These are phyloP conservation scores for Neurospora pannonica DNA, from an alignment of 495 filamentous ascomycete species.

Conservation along the genomic window DNA sequence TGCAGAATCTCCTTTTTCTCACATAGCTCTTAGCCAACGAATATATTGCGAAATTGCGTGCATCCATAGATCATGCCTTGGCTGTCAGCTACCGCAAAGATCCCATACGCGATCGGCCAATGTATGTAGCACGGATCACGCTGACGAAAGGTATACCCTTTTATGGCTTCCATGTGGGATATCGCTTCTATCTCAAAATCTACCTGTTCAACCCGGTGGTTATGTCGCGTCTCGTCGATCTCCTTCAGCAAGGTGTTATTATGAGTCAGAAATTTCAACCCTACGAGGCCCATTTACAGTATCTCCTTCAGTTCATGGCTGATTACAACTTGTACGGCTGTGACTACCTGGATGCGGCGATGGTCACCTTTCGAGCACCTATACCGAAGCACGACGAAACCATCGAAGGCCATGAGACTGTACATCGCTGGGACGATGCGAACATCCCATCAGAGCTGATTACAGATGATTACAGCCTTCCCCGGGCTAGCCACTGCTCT, in stretches of 20 bases:
- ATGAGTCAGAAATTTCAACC: constrained; percentile 79
- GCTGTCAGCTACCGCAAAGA: constrained; percentile 73
- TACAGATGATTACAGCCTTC: constrained; percentile 51
- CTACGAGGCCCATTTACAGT: constrained; percentile 88
- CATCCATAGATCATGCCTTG: constrained; percentile 78
- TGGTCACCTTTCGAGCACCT: constrained; percentile 62
- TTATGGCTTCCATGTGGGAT: constrained; percentile 90
- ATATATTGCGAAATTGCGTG: constrained; percentile 62
- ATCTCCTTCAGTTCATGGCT: constrained; percentile 90
- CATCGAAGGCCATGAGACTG: constrained; percentile 25
- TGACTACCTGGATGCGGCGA: constrained; percentile 56
- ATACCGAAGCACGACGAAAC: constrained; percentile 57
- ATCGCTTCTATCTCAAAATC: constrained; percentile 84
- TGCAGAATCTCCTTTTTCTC: neutral
- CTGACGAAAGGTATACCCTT: constrained; percentile 91
- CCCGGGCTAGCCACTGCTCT: constrained; percentile 74
- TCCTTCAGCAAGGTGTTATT: constrained; percentile 76
- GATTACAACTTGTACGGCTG: constrained; percentile 97
- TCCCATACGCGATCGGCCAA: constrained; percentile 52
- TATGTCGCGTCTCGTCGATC: constrained; percentile 73
- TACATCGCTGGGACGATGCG: constrained; percentile 71
- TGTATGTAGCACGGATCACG: constrained; percentile 80
- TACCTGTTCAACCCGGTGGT: constrained; percentile 80
- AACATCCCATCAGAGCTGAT: constrained; percentile 41
- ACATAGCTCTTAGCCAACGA: constrained; percentile 28